Base-by-base conservation (phyloP, 106 monocot species). In the Apostasia ramifera region DNA sequence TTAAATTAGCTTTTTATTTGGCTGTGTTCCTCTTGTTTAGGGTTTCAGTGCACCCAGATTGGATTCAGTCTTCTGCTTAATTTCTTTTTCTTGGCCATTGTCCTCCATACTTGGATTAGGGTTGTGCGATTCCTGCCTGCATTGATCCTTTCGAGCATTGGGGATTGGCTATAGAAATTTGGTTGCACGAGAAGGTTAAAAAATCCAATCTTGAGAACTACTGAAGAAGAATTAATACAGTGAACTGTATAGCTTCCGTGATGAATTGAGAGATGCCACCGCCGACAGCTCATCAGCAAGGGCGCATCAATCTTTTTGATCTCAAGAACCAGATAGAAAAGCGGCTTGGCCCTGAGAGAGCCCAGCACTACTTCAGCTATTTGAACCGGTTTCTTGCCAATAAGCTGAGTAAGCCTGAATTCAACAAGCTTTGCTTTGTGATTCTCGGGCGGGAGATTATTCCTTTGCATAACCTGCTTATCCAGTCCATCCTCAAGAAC, bases 401-500 rank as follows among this genome's bases (percentile, higher is more conserved):
- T 49, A 82, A 80, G 61, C 53, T 86, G 8, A 77, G 71, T 47
- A 82, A 82, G 40, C 4, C 64, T 14, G 77, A 80, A 60, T 86
- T 86, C 73, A 63, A 82, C 65, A 82, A 67, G 71, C 14, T 80
- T 13, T 86, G 86, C 50, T 4, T 86, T 1, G 44, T 46, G 5
- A 68, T 46, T 15, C 73, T 86, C n/a, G 82, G 82, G 1, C 61
- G 66, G 40, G 86, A 80, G 54, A 82, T 77, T 53, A 57, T 82
- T 56, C 68, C 42, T 3, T 63, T 86, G 40, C 82, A 86, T 66
- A 86, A 86, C 64, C 54, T 74, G 55, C 71, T 86, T 42, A 70
- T 86, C 55, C 39, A 63, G 2, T 73, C 79, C 0, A 77, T 86
- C 40, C 70, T 86, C 60, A 77, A 65, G 59, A 86, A 86, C 72